Base-by-base conservation (phyloP, 2,329 filamentous ascomycete genomes). In the Xylogone sp. region DNA sequence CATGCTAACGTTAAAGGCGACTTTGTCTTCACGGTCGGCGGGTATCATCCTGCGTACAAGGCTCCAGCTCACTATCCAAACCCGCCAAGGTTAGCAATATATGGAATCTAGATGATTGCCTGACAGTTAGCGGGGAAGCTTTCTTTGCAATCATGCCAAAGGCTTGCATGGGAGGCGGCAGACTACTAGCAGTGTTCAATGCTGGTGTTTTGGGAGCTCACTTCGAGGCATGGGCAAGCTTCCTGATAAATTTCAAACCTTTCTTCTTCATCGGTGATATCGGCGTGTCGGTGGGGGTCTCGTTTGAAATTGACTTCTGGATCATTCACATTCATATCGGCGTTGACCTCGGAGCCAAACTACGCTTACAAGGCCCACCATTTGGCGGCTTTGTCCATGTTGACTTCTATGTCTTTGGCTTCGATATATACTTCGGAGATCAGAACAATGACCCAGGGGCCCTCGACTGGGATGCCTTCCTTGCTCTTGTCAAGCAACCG, bases 121-220 rank as follows among this genome's bases (percentile, higher is more conserved):
- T 76, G 21, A 61, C 47, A 1, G 67, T 77, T 44, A 54, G 54
- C 3, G 73, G 73, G 1, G 53, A 74, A 49, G 69, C 71, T 0
- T 76, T 75, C 59, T 75, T 75, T 46, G 73, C 73, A 24, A 69
- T 77, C 22, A 76, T 73, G 0, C 71, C 73, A 5, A 73, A 74
- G 46, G 59, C 52, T 0, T 69, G 65, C 54, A 76, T 76, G 74
- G 72, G 57, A 4, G 73, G 74, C 2, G 72, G 67, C 0, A 48
- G 59, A 0, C 57, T 76, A 0, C 57, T 66, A 18, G 66, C 65
- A 0, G 44, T 55, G 0, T 53, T 72, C 0, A 46, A 45, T 4
- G n/a, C 64, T 1, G 71, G 71, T 1, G 61, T 65, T 0, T 31
- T 77, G 0, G 49, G 52, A 1, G 74, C 73, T 0, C 71, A 57